These are phyloP conservation scores for Aspergillus taichungensis DNA, from an alignment of 495 filamentous ascomycete species.

Conservation along the genomic window DNA sequence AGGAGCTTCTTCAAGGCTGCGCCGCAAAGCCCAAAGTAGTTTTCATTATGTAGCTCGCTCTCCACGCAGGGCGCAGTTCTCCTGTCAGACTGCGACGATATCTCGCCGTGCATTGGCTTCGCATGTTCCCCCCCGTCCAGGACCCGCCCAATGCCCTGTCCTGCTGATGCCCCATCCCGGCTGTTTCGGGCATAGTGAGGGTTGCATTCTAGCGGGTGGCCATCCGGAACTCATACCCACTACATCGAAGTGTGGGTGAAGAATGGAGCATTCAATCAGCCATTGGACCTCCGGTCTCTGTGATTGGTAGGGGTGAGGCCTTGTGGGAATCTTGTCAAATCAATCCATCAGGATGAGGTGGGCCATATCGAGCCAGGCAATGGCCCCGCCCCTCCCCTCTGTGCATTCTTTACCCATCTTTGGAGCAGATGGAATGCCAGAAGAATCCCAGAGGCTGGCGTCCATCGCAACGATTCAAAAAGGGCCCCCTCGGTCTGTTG, in stretches of 20 bases:
- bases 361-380: constrained; percentile 11
- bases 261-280: constrained; percentile 17
- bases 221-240: constrained; percentile 16
- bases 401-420: constrained; percentile 34
- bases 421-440: constrained; percentile 33
- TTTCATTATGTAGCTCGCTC: constrained; percentile 4
- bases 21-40: constrained; percentile 2
- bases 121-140: constrained; percentile 10
- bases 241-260: constrained; percentile 9
- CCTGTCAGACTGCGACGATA: constrained; percentile 2
- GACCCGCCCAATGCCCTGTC: constrained; percentile 20
- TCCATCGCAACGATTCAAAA: constrained; percentile 32
- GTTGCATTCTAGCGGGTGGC: constrained; percentile 36
- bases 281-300: constrained; percentile 5
- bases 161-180: constrained; percentile 11
- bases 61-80: constrained; percentile 1
- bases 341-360: constrained; percentile 12
- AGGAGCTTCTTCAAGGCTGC: not conserved
- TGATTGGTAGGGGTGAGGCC: constrained; percentile 19
- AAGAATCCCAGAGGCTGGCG: constrained; percentile 35
- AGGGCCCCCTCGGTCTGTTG: constrained; percentile 31
- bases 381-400: constrained; percentile 13
- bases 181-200: constrained; percentile 30
- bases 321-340: constrained; percentile 16
- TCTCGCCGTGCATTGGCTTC: constrained; percentile 12